Base-by-base conservation (phyloP, 495 filamentous ascomycete species). In the Hypoxylon intermedium region DNA sequence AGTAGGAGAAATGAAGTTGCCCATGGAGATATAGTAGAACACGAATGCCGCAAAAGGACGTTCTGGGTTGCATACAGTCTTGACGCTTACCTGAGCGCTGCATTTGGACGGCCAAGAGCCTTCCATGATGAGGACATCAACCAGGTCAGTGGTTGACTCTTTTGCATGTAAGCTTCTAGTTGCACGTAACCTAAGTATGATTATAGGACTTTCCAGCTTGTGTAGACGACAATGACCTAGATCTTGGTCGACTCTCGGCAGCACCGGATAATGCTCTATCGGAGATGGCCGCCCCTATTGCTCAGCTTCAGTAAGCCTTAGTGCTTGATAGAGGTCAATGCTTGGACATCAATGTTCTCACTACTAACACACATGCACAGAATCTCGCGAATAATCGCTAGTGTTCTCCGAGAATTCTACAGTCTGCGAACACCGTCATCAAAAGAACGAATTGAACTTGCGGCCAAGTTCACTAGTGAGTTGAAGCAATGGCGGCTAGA, bases 201-300 rank as follows among this genome's bases (percentile, higher is more conserved):
- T 6, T 11, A 33, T 38, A 51, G 53, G 72, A 77, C 15, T 59
- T 75, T 13, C 74, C 74, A 18, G 58, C 65, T n/a, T 56, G 67
- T 44, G 63, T 74, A 7, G 72, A 75, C 20, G 72, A 77, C 38
- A 45, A 43, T 1, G 72, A 77, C 23, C 64, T 79, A 28, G 50
- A 52, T 20, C 24, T 53, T 0, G 57, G 46, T 16, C 54, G 62
- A 3, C 72, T 73, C 36, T 62, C 65, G 3, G 57, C 64, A 0
- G 26, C 61, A 2, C 31, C 45, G 6, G 62, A 67, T 9, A 65
- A 56, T 9, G 55, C 58, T 1, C 74, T 79, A 36, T 74, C 73
- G 15, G 67, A 74, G 3, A 80, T 80, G 76, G 48, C 75, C 18
- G 77, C 73, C 9, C 72, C 76, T 1, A 67, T 78, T 6, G 74